These are phyloP conservation scores for Echeveria elegans DNA, from an alignment of 164 flowering plant genomes.

Conservation along the genomic window DNA sequence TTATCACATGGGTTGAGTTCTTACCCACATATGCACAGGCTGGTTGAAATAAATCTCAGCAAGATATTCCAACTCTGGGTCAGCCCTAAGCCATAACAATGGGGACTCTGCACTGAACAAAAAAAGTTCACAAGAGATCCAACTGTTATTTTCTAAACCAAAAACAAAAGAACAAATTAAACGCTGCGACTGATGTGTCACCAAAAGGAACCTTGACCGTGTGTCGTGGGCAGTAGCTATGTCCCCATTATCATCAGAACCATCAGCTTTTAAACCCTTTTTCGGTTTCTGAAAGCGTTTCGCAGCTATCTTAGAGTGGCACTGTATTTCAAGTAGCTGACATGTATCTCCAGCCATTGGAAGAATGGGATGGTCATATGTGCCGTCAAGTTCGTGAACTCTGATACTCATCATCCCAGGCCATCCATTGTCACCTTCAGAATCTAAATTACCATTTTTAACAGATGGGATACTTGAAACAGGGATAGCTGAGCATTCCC, in stretches of 20 bases:
- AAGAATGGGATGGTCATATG: constrained; percentile 89
- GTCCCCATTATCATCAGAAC: constrained; percentile 91
- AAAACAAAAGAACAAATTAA: background rate
- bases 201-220: constrained; percentile 44
- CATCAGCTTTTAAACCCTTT: constrained; percentile 84
- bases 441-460: constrained; percentile 39
- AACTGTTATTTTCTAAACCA: background rate
- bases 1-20: constrained; percentile 14
- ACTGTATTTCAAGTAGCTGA: constrained; percentile 83
- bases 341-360: constrained; percentile 92
- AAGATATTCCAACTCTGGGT: constrained; percentile 96
- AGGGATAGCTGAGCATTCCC: constrained; percentile 64
- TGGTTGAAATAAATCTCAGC: constrained; percentile 87
- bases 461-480: constrained; percentile 24
- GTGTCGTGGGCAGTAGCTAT: constrained; percentile 35
- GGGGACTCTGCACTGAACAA: constrained; percentile 74
- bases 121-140: background rate
- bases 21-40: constrained; percentile 99
- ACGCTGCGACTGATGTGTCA: background rate
- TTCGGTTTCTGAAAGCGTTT: constrained; percentile 74
- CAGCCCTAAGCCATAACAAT: constrained; percentile 85
- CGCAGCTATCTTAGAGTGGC: constrained; percentile 82
- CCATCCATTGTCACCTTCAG: constrained; percentile 78
- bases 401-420: constrained; percentile 99
- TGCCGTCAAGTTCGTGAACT: constrained; percentile 90